These are phyloP conservation scores for Neurospora sp. DNA, from an alignment of 2,329 filamentous ascomycete genomes.

Conservation along the genomic window DNA sequence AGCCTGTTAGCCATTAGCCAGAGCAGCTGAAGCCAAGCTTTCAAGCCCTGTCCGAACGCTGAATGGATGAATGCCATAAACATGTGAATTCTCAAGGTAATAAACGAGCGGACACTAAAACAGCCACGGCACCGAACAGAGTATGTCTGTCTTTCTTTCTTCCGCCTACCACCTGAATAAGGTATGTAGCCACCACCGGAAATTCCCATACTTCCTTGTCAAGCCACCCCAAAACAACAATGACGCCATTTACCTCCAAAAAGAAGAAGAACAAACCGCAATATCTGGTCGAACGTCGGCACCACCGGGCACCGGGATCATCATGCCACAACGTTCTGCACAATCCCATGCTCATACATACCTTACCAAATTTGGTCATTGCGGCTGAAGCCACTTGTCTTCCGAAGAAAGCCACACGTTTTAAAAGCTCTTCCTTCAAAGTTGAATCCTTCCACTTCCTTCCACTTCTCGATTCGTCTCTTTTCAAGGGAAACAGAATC, in stretches of 20 bases:
- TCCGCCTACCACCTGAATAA: not conserved
- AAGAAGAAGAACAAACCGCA: not conserved
- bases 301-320: not conserved
- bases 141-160: not conserved
- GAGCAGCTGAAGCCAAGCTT: not conserved
- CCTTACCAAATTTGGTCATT: not conserved
- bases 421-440: no score
- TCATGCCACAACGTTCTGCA: not conserved
- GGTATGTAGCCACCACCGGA: not conserved
- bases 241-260: not conserved
- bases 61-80: not conserved
- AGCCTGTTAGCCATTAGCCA: not conserved
- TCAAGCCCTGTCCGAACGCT: not conserved
- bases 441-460: not conserved
- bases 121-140: not conserved
- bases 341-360: not conserved
- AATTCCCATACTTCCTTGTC: not conserved
- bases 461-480: not conserved
- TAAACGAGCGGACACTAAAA: not conserved
- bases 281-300: not conserved
- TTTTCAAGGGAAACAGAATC: not conserved
- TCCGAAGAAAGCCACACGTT: not conserved
- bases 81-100: not conserved
- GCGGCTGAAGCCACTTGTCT: not conserved
- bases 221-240: not conserved